These are phyloP conservation scores for Phytophthora cactorum DNA, from an alignment of 352 stramenopile species.

Conservation along the genomic window DNA sequence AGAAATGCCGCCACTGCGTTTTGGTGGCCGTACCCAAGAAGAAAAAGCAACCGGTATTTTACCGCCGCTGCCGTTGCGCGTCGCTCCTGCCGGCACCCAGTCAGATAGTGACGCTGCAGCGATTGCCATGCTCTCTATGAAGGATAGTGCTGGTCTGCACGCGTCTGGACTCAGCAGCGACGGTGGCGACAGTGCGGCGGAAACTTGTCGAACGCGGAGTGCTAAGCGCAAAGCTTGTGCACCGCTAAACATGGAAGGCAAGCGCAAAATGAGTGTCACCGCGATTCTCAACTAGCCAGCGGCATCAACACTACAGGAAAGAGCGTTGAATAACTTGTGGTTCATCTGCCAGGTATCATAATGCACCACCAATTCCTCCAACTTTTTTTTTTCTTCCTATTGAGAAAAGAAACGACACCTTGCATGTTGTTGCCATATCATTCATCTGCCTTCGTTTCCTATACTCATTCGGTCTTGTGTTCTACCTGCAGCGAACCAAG, in stretches of 20 bases:
- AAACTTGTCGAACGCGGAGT: conserved; percentile 36
- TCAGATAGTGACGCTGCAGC: conserved; percentile 81
- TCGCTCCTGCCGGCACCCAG: conserved; percentile 42
- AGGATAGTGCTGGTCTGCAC: conserved; percentile 46
- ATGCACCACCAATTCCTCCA: too few relatives aligned
- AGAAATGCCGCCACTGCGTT: conserved; percentile 33
- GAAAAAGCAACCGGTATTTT: conserved; percentile 22
- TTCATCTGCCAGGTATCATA: too few relatives aligned
- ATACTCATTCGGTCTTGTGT: conserved; percentile 23
- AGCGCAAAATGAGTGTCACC: conserved; percentile 90
- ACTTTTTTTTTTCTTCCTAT: too few relatives aligned
- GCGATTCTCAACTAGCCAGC: conserved; percentile 83
- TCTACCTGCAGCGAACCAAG: conserved; percentile 30
- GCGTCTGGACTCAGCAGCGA: conserved; percentile 52
- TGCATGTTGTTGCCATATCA: conserved; percentile 28
- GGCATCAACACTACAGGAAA: not conserved
- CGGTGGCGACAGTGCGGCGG: conserved; percentile 41
- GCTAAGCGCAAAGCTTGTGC: conserved; percentile 77
- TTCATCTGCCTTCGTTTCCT: conserved; percentile 26
- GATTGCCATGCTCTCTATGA: conserved; percentile 85
- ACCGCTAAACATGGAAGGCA: conserved; percentile 62
- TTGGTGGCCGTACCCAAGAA: conserved; percentile 34
- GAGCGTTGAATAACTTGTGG: too few relatives aligned
- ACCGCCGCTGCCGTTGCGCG: conserved; percentile 27
- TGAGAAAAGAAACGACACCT: conserved; percentile 2